Conservation (phyloP, 306 rosid genomes). For the Ormosia emarginata region DNA sequence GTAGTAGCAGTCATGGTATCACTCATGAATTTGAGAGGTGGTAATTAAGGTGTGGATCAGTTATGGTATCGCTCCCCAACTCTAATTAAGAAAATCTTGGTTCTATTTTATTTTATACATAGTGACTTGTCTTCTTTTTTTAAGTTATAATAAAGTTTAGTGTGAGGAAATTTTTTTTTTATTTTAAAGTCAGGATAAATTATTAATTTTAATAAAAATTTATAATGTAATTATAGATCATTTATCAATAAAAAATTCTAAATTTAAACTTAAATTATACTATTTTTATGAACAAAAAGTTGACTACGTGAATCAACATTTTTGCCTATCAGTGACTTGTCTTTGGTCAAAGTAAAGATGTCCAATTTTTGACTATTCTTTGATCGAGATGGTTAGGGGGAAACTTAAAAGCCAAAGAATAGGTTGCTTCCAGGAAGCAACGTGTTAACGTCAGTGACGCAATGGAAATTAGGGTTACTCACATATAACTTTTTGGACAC, state of each 20-base stretch:
- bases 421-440: conserved; percentile 48
- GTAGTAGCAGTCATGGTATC: conserved; percentile 8
- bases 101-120: background rate
- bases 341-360: conserved; percentile 38
- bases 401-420: conserved; percentile 18
- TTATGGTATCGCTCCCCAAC: background rate
- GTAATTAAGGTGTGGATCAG: background rate
- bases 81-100: background rate
- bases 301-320: no score
- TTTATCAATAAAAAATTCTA: no score
- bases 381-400: background rate
- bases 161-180: no score
- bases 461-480: background rate
- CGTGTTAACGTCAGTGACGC: conserved; percentile 3
- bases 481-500: background rate
- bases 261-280: no score
- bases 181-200: no score
- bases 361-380: conserved; percentile 34
- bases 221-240: no score
- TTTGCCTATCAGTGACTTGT: background rate
- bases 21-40: background rate
- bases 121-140: background rate
- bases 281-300: no score
- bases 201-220: no score
- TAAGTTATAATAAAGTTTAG: no score